Evolutionary conservation across 441 rosid species (phyloP).

Genomic region (Jatropha podagrica): DNA sequence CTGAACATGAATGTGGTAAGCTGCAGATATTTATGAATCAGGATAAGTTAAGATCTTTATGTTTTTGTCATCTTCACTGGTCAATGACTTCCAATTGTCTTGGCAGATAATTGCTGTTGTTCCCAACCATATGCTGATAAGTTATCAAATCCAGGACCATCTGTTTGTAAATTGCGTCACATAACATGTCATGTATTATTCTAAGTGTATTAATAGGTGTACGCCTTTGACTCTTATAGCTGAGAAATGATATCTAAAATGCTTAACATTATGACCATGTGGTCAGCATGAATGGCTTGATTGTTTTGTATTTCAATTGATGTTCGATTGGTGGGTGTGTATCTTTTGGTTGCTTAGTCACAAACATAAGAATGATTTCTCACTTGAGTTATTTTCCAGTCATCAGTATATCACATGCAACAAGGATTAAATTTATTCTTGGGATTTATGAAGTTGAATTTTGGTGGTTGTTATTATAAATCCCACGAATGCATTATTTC

Average conservation of each 20-base stretch:
- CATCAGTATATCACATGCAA: background rate
- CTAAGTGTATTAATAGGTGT: background rate
- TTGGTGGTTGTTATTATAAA: background rate
- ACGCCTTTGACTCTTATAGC: background rate
- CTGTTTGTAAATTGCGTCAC: background rate
- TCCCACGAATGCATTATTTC: too few relatives aligned
- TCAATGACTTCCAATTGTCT: background rate
- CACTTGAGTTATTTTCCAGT: background rate
- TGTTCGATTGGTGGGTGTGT: background rate
- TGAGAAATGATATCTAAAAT: background rate
- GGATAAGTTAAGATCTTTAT: background rate
- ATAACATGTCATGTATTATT: background rate
- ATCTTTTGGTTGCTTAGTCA: conserved; percentile 1
- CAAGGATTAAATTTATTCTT: background rate
- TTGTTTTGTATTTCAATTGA: background rate
- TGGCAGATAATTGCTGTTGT: background rate
- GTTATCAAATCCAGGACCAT: background rate
- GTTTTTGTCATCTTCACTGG: background rate
- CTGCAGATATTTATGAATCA: background rate
- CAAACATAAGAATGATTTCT: background rate
- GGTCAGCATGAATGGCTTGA: background rate
- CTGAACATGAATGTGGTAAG: background rate
- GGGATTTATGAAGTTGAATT: background rate
- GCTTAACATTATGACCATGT: background rate
- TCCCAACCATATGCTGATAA: background rate